Evolutionary conservation across 2,329 filamentous ascomycete genomes (phyloP).

Genomic region (Colletotrichum chrysophilum): DNA sequence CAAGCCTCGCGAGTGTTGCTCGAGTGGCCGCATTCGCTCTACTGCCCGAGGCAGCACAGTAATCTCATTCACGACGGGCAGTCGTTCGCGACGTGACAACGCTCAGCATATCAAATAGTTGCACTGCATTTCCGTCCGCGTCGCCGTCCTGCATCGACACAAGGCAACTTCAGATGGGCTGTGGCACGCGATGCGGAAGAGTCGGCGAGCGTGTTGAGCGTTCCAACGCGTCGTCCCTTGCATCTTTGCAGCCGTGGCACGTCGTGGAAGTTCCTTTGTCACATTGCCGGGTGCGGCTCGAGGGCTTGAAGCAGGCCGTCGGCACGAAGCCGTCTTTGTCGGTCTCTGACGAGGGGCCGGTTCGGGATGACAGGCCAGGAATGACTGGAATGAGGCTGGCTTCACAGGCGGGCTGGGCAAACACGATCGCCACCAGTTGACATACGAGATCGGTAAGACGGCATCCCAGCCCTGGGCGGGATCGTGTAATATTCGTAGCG

Average conservation of each 20-base stretch:
- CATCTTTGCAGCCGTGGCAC: not conserved
- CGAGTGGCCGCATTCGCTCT: not conserved
- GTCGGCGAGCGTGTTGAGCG: not conserved
- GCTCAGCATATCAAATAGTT: not conserved
- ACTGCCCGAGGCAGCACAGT: not conserved
- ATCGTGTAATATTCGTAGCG: not conserved
- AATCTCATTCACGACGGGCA: not conserved
- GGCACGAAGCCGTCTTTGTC: not conserved
- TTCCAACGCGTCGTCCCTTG: slow-evolving; percentile 17
- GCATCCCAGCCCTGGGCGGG: not conserved
- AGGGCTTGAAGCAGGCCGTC: not conserved
- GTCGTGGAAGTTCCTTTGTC: not conserved
- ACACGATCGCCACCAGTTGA: not conserved
- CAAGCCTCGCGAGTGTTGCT: not conserved
- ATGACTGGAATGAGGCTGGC: not conserved
- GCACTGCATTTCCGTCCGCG: not conserved
- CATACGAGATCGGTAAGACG: not conserved
- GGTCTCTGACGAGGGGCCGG: not conserved
- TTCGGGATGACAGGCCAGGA: not conserved
- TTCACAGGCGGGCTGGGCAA: not conserved
- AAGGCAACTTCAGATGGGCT: not conserved
- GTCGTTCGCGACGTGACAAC: not conserved
- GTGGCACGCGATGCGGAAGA: not conserved
- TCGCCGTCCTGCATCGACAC: not conserved
- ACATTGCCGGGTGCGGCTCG: not conserved